A percentile compares a stretch with the other conserved stretches of the same genome.
Conservation (phyloP, 148 eudicot genomes). For the Cornus suecica region DNA sequence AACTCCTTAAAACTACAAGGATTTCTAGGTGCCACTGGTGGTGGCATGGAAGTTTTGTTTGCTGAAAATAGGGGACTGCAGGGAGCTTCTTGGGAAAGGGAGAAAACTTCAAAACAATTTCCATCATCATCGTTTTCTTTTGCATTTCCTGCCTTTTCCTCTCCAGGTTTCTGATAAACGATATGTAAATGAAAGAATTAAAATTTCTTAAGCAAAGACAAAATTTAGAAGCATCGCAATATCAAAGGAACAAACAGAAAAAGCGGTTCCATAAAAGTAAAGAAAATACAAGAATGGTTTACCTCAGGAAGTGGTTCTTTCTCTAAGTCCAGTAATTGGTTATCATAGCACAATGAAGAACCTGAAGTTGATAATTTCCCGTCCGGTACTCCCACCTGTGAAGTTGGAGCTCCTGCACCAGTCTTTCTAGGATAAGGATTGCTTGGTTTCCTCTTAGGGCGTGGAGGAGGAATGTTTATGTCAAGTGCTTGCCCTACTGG, state of each 20-base stretch:
- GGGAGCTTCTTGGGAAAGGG: slow-evolving; percentile 42
- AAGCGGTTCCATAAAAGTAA: neutral
- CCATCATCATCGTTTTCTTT: slow-evolving; percentile 30
- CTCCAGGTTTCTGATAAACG: slow-evolving; percentile 48
- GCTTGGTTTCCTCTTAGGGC: slow-evolving; percentile 92
- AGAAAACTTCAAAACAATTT: slow-evolving; percentile 37
- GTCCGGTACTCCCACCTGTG: slow-evolving; percentile 53
- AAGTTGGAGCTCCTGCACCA: slow-evolving; percentile 34
- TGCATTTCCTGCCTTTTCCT: slow-evolving; percentile 30
- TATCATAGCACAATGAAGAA: slow-evolving; percentile 32
- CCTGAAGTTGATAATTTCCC: slow-evolving; percentile 34
- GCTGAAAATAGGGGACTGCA: slow-evolving; percentile 32
- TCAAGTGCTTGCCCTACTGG: slow-evolving; percentile 69
- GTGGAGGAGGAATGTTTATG: slow-evolving; percentile 94
- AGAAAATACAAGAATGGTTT: slow-evolving; percentile 12
- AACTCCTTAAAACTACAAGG: slow-evolving; percentile 41
- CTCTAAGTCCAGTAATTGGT: slow-evolving; percentile 50
- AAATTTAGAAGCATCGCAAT: neutral
- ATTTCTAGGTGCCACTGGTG: slow-evolving; percentile 24
- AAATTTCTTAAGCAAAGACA: neutral
- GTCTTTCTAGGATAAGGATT: slow-evolving; percentile 95
- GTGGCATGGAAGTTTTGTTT: slow-evolving; percentile 31
- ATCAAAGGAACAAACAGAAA: neutral
- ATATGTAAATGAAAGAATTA: slow-evolving; percentile 10
- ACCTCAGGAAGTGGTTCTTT: slow-evolving; percentile 62